Conservation (phyloP, 148 eudicot genomes). For the Drosera capensis region DNA sequence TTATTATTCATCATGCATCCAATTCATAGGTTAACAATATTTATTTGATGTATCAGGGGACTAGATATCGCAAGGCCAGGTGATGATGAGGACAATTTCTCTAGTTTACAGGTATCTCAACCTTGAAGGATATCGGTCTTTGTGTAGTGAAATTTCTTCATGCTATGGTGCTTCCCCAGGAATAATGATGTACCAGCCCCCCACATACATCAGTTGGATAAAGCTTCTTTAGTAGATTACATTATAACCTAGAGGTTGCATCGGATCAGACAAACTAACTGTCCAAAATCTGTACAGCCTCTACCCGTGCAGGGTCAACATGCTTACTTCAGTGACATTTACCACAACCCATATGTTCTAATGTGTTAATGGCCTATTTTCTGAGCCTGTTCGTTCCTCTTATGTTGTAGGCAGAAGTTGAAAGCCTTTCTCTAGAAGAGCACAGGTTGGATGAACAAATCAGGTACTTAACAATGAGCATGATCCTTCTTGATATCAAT, state of each 20-base stretch:
- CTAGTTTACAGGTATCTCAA: conserved; percentile 57
- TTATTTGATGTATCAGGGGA: conserved; percentile 52
- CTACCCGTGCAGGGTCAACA: no score
- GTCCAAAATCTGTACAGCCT: no score
- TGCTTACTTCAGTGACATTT: no score
- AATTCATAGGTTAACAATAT: background rate
- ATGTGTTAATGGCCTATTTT: background rate
- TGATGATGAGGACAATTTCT: conserved; percentile 52
- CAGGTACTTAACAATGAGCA: conserved; percentile 29
- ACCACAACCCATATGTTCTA: background rate
- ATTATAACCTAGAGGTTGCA: no score
- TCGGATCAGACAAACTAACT: no score
- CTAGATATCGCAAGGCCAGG: conserved; percentile 73
- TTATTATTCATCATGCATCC: background rate
- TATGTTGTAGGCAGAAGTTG: conserved; percentile 69
- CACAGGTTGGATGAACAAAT: conserved; percentile 67
- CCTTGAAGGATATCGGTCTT: background rate
- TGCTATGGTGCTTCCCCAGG: background rate
- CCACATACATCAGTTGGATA: no score
- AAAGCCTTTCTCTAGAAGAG: conserved; percentile 65
- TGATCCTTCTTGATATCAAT: conserved; percentile 6
- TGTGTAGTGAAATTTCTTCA: background rate
- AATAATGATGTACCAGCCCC: no score
- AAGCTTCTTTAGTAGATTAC: no score
- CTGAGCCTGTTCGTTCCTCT: background rate